Evolutionary conservation across 495 filamentous ascomycete species (phyloP), one percentile per base, ranked within the genome.

Genomic region (Chaetomium cochliodes): DNA sequence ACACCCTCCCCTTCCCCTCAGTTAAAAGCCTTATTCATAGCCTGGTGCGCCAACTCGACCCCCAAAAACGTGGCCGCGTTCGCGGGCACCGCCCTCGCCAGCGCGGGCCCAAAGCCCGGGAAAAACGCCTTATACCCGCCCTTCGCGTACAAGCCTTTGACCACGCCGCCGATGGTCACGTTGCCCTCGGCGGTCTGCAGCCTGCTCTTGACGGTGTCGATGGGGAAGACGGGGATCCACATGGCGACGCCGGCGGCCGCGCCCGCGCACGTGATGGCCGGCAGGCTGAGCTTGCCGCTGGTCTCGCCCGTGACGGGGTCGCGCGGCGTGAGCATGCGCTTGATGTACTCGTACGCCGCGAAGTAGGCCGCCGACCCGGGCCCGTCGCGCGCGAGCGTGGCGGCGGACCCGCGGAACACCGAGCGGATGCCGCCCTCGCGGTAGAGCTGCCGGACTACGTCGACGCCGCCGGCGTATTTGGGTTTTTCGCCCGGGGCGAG

Each of bases 201-300:
- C 58, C 93, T 82, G 62, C 87, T 91, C 85, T 99, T 99, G 76
- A 99, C 87, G 0, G 94, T 99, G 72, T 99, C 94, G 60, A 99
- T 82, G 6, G 94, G 94, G 84, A 99, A 99, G 22, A 99, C 92
- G 26, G 96, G 92, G 65, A 97, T 91, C 94, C 94, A 99, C 96
- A 99, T 99, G 25, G 94, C 92, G 54, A 99, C 87, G 70, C 94
- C 94, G 0, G 94, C 94, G 0, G 87, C 89, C 52, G 91, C 94
- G 64, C 94, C 94, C 0, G 94, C 94, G 42, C 85, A 82, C 66
- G 91, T 87, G n/a, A 99, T 85, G 5, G 94, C 96, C 4, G 84
- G 74, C 65, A 98, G 76, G 58, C 90, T 92, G 52, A 98, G 79
- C 67, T 93, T 79, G 44, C 87, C 88, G 15, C 83, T 87, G 18